Base-by-base conservation (phyloP, 2,329 filamentous ascomycete genomes). In the Beauveria sp. region DNA sequence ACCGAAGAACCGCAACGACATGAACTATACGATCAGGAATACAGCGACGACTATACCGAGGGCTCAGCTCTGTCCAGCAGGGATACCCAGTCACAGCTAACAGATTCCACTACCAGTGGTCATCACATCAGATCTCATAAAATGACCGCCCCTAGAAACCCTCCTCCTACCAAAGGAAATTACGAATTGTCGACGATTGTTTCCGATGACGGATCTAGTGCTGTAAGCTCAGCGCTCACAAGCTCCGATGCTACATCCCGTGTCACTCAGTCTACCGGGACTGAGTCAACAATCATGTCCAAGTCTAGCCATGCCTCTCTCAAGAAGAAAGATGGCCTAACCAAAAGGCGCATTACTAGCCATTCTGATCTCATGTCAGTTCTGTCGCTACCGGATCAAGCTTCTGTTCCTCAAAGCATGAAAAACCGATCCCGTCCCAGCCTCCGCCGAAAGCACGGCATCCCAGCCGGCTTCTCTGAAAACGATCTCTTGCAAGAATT, bases 321-420 rank as follows among this genome's bases (percentile, higher is more conserved):
- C 62, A 77, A 71, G 75, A 64, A 62, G 26, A 68, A 65, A 16
- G 66, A 71, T 64, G 75, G 81, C 1, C 81, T 79, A 49, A 77
- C 91, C 40, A 91, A 89, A 72, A 84, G 91, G 65, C 86, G 89
- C 63, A 81, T 96, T 45, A 96, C 93, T 4, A 96, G 90, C 63
- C 93, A 98, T 74, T 92, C 92, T 18, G 95, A 99, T 73, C 80
- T 99, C 26, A 91, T 99, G 45, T 98, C 95, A 0, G 91, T 96
- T 3, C 79, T 99, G 9, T 98, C 93, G 0, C 76, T 91, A 63
- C 86, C 88, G 0, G 80, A 87, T 63, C 77, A 85, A 61, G 75
- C 75, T 42, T 75, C 77, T 28, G 76, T 83, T 40, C 81, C 84
- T 56, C 81, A 82, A 54, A 82, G 87, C 62, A 83, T 82, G 63